Percentiles rank a stretch among this genome's conserved stretches.
phyloP scores from a whole-genome alignment of 2,329 filamentous ascomycete species.

The Diaporthe citrichinensis region DNA sequence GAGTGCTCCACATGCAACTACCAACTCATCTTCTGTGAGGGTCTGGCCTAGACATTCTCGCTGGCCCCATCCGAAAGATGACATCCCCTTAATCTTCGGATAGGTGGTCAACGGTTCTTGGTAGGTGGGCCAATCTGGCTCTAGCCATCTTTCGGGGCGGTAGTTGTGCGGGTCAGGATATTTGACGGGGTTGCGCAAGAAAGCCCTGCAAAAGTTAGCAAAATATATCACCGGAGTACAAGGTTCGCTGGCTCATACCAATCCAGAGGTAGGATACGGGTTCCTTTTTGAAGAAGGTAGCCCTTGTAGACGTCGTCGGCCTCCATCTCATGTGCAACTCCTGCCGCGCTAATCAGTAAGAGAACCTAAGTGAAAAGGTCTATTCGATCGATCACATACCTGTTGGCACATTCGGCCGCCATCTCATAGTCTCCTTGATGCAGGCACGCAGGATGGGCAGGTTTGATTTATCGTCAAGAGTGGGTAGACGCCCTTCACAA shows the following conservation, averaged over 20 bases:
- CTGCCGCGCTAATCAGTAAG: background rate
- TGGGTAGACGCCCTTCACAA: background rate
- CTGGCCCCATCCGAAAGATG: conserved; percentile 1
- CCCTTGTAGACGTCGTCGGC: conserved; percentile 12
- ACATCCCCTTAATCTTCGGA: background rate
- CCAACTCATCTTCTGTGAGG: conserved; percentile 19
- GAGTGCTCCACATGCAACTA: conserved; percentile 10
- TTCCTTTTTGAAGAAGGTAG: background rate
- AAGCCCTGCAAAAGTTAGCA: background rate
- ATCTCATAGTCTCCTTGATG: conserved; percentile 23
- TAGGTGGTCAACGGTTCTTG: background rate
- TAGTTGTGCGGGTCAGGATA: conserved; percentile 10
- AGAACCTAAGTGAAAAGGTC: background rate
- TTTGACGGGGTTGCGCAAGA: conserved; percentile 1
- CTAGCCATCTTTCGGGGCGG: conserved; percentile 1
- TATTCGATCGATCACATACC: background rate
- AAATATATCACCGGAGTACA: no score
- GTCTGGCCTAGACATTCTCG: background rate
- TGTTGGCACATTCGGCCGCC: conserved; percentile 18
- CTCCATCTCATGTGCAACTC: conserved; percentile 14
- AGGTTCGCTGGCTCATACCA: background rate
- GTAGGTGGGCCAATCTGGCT: conserved; percentile 13
- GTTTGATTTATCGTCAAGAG: background rate
- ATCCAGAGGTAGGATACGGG: background rate
- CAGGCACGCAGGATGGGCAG: background rate